Evolutionary conservation across 805 yeast species (phyloP), one percentile per base, ranked within the genome.

Genomic region (Saccharomycopsis schoenii): DNA sequence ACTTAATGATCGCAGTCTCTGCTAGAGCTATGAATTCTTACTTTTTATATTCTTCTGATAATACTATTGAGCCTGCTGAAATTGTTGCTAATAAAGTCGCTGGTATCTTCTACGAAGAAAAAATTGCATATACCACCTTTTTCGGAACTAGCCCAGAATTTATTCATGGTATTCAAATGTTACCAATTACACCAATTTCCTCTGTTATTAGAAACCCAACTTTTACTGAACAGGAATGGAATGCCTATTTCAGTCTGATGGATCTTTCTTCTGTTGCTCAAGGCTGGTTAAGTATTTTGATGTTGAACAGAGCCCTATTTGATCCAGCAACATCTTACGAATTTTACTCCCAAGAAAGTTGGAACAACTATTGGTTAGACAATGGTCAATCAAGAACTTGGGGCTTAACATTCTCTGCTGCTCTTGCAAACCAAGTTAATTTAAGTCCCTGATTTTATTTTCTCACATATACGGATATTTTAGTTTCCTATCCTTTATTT

Each of bases 361-460:
- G 89, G 79, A 68, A 76, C 47, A 73, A 74, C 17, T 66, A 69
- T 3, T 79, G 79, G 66, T 80, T 92, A 56, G 97, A 92, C 67
- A 81, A 82, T 62, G 97, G 97, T 2, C 93, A 90, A 77, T 84
- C 93, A 19, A 74, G 84, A 64, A 86, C 97, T 0, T 91, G 97
- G 96, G 85, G 92, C n/a, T 76, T 91, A 65, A 84, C 96, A 0
- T 88, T 81, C 66, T 77, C 89, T 55, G 96, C 81, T 84, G 1
- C 63, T 50, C 34, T 64, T 10, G 65, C 64, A 6, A 63, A 63
- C 41, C 57, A 42, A 15, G 57, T 54, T 9, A 21, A 4, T 12
- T 2, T n/a, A 19, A 21, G 10, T 39, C 5, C 37, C 9, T 37
- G 12, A 34, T 37, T 21, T 36, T 25, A 55, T 25, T 24, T 37